Evolutionary conservation across 352 stramenopile genomes (phyloP).

Genomic region (Phytophthora aleatoria): DNA sequence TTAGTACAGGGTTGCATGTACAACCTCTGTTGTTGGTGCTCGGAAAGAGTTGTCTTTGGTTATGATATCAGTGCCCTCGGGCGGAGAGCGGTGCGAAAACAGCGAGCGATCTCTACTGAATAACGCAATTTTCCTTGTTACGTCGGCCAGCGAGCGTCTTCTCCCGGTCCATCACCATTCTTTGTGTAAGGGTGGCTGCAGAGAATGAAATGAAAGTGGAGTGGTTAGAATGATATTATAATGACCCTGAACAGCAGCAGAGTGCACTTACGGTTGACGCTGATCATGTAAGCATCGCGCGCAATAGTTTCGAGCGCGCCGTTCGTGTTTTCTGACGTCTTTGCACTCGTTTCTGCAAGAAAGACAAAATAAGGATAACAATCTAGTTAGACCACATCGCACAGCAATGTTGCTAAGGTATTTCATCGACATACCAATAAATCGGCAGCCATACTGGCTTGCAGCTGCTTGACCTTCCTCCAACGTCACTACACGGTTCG

Average conservation of each 20-base stretch:
- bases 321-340: conserved; percentile 89
- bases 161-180: conserved; percentile 80
- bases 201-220: background rate
- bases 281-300: conserved; percentile 85
- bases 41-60: conserved; percentile 45
- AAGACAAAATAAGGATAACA: conserved; percentile 1
- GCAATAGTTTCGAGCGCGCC: conserved; percentile 87
- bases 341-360: conserved; percentile 84
- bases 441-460: conserved; percentile 85
- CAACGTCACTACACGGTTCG: conserved; percentile 76
- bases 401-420: background rate
- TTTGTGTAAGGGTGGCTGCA: conserved; percentile 75
- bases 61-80: conserved; percentile 10
- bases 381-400: conserved; percentile 14
- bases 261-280: conserved; percentile 75
- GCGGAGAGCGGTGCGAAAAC: background rate
- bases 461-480: conserved; percentile 83
- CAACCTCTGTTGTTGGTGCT: conserved; percentile 48
- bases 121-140: conserved; percentile 85
- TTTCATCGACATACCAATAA: conserved; percentile 65
- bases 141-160: conserved; percentile 71
- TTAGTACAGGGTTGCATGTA: conserved; percentile 27
- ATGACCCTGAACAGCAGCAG: background rate
- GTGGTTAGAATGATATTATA: conserved; percentile 9
- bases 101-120: conserved; percentile 45